These are phyloP conservation scores for Nitzschia sp. DNA, from an alignment of 108 stramenopile species.

Conservation along the genomic window DNA sequence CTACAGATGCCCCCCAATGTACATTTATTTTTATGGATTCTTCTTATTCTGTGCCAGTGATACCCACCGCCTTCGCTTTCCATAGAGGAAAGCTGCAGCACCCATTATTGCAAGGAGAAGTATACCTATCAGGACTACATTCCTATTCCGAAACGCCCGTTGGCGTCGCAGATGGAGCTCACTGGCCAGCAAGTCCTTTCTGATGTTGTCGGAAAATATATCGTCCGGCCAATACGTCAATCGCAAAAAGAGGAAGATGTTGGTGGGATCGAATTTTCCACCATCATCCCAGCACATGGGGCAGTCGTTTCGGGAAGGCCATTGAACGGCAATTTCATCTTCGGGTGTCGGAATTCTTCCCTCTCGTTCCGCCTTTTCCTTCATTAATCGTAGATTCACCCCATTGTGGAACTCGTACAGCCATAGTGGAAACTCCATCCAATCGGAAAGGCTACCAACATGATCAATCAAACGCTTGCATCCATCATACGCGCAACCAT, in stretches of 20 bases:
- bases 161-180: background rate
- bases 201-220: conserved; percentile 2
- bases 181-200: conserved; percentile 8
- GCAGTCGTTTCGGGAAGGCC: conserved; percentile 43
- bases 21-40: background rate
- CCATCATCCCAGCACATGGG: conserved; percentile 45
- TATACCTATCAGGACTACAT: background rate
- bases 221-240: conserved; percentile 46
- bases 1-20: background rate
- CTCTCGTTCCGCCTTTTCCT: conserved; percentile 49
- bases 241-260: conserved; percentile 40
- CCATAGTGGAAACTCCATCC: conserved; percentile 74
- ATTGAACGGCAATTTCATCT: conserved; percentile 33
- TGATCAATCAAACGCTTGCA: conserved; percentile 61
- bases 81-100: background rate
- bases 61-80: background rate
- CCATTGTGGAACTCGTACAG: conserved; percentile 82
- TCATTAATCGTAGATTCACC: conserved; percentile 70
- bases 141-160: background rate
- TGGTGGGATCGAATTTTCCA: conserved; percentile 37
- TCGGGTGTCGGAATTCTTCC: conserved; percentile 6
- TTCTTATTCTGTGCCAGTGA: background rate
- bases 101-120: background rate
- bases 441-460: conserved; percentile 39
- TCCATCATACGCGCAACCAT: conserved; percentile 65